Evolutionary conservation across 2,329 filamentous ascomycete species (phyloP).

Genomic region (Cladosporium halotolerans): DNA sequence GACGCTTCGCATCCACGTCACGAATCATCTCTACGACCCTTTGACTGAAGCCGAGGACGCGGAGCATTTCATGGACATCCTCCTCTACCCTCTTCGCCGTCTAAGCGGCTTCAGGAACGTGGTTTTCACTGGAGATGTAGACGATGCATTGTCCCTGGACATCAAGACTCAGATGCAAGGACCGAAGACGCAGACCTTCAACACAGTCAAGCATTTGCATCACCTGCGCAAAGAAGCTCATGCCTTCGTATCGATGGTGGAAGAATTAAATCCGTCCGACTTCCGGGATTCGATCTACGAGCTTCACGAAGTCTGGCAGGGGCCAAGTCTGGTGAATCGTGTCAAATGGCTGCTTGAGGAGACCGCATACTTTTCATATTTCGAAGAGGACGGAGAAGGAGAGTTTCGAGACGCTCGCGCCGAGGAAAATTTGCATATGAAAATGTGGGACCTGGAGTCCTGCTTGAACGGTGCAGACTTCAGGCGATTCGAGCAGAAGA

Average conservation of each 20-base stretch:
- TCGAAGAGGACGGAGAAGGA: background rate
- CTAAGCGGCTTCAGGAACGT: constrained; percentile 5
- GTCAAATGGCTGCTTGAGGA: background rate
- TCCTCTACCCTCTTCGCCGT: constrained; percentile 14
- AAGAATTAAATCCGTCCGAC: background rate
- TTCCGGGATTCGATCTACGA: no score
- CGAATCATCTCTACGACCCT: background rate
- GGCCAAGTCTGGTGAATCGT: background rate
- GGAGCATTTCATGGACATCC: background rate
- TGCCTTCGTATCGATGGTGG: background rate
- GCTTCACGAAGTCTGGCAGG: no score
- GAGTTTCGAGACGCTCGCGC: background rate
- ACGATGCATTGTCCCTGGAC: background rate
- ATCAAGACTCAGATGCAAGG: constrained; percentile 8
- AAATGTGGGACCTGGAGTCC: background rate
- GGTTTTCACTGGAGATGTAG: constrained; percentile 6
- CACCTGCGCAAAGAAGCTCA: background rate
- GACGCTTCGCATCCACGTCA: constrained; percentile 7
- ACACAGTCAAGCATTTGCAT: constrained; percentile 5
- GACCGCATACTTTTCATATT: background rate
- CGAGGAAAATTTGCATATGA: background rate
- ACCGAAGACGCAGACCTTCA: background rate
- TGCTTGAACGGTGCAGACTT: background rate
- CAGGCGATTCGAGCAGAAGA: background rate
- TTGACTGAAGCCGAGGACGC: background rate